A percentile compares a stretch with the other conserved stretches of the same genome.
These are phyloP conservation scores for Thalassiosira hispida DNA, from an alignment of 352 stramenopile genomes.

Conservation along the genomic window DNA sequence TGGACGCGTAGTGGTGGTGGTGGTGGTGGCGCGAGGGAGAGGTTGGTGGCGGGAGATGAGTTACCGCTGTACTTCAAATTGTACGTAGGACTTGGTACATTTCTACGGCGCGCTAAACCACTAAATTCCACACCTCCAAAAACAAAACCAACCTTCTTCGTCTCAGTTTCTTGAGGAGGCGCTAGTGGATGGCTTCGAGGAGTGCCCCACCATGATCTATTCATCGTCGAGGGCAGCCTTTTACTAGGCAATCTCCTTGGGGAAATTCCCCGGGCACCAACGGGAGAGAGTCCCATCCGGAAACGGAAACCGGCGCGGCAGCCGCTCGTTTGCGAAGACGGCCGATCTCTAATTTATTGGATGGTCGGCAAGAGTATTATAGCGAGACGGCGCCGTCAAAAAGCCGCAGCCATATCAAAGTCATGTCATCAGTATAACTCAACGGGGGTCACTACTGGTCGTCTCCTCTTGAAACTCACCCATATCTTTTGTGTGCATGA, in stretches of 20 bases:
- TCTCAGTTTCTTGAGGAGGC: constrained; percentile 35
- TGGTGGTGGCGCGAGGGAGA: not conserved
- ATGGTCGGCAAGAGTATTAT: constrained; percentile 31
- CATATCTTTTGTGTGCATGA: constrained; percentile 38
- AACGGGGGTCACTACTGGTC: constrained; percentile 48
- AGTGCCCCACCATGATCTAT: constrained; percentile 20
- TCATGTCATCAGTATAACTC: constrained; percentile 47
- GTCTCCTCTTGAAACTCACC: constrained; percentile 44
- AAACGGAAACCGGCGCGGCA: constrained; percentile 50
- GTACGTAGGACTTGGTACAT: not conserved
- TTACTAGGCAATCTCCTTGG: constrained; percentile 21
- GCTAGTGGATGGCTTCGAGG: constrained; percentile 31
- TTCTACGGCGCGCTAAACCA: not conserved
- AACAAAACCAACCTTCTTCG: too few relatives aligned
- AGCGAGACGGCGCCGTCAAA: constrained; percentile 46
- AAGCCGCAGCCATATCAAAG: constrained; percentile 50
- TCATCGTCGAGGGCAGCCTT: constrained; percentile 30
- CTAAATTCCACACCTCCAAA: too few relatives aligned
- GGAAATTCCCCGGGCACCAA: constrained; percentile 37
- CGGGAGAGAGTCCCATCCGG: constrained; percentile 38
- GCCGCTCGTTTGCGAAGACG: constrained; percentile 29
- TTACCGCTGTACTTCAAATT: constrained; percentile 16
- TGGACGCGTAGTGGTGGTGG: not conserved
- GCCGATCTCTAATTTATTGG: not conserved
- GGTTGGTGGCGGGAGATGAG: not conserved